These are phyloP conservation scores for Dictyostelium citrinum DNA, from an alignment of 78 protist genomes.

Conservation along the genomic window DNA sequence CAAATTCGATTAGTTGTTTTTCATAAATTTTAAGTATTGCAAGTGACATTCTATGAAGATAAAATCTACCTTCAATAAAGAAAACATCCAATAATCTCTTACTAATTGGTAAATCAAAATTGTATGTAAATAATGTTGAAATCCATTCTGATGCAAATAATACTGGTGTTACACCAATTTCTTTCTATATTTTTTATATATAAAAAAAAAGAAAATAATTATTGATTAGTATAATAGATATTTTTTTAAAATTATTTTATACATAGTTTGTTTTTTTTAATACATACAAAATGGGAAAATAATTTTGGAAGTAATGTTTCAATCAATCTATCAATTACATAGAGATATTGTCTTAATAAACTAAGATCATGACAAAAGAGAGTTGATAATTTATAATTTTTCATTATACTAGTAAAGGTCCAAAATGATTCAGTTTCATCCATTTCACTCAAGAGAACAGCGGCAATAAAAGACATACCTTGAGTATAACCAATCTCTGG, in stretches of 20 bases:
- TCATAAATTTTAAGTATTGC: constrained; percentile 21
- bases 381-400: constrained; percentile 33
- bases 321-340: constrained; percentile 59
- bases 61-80: constrained; percentile 49
- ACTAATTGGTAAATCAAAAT: constrained; percentile 43
- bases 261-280: too few species aligned
- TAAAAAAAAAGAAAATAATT: neutral
- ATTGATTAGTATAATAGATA: neutral
- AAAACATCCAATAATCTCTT: constrained; percentile 53
- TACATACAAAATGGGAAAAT: constrained; percentile 50
- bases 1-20: neutral
- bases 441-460: constrained; percentile 46
- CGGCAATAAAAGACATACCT: constrained; percentile 68
- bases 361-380: constrained; percentile 38
- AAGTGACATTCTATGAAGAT: constrained; percentile 14
- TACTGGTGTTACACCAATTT: constrained; percentile 73
- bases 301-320: constrained; percentile 50
- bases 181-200: neutral
- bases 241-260: neutral
- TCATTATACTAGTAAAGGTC: constrained; percentile 34
- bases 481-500: constrained; percentile 76
- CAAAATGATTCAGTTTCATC: constrained; percentile 72
- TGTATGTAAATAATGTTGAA: constrained; percentile 66
- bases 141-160: constrained; percentile 78
- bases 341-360: constrained; percentile 29